Evolutionary conservation across 202 grass and related monocot species (phyloP), one percentile per base, ranked within the genome.

Genomic region (Panicum virgatum): DNA sequence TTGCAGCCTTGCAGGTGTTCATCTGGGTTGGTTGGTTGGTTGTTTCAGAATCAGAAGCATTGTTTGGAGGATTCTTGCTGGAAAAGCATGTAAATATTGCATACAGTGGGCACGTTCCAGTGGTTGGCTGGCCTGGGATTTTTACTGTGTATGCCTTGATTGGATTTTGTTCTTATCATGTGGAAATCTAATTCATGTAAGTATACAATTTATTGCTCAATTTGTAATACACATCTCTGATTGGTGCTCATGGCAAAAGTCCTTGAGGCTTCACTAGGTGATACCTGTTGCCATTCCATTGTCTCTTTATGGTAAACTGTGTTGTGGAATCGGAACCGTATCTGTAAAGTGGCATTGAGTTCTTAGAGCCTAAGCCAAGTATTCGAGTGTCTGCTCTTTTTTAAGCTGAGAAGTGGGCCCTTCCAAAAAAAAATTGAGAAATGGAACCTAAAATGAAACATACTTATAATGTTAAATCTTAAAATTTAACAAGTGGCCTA

Each of bases 21-120:
- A 40, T 81, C 23, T 85, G 57, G 71, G 14, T 50, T 26, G 16
- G 18, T n/a, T n/a, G n/a, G n/a, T 63, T 80, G 52, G 48, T 57
- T n/a, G n/a, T n/a, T n/a, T 81, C 4, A 26, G 54, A 26, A 69
- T 72, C 50, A 56, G 38, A 37, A 72, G 57, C 47, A 78, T 79
- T 86, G 57, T 51, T 82, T 69, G 74, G 3, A 36, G 43, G 48
- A 70, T 69, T 86, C 53, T 78, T 83, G 74, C 62, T 80, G 27
- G n/a, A 32, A 74, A 52, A 80, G 54, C 79, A 40, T 90, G 88
- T 90, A 75, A 66, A 82, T 75, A 84, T 77, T 72, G 66, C 42
- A 73, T 22, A 64, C 76, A 73, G 42, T 59, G 59, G 20, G 72
- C 58, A 23, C 27, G 22, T 51, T 43, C 26, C 62, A 46, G 59